Evolutionary conservation across 208 protist species (phyloP), one percentile per base, ranked within the genome.

Genomic region (Trypanosoma conorhini): DNA sequence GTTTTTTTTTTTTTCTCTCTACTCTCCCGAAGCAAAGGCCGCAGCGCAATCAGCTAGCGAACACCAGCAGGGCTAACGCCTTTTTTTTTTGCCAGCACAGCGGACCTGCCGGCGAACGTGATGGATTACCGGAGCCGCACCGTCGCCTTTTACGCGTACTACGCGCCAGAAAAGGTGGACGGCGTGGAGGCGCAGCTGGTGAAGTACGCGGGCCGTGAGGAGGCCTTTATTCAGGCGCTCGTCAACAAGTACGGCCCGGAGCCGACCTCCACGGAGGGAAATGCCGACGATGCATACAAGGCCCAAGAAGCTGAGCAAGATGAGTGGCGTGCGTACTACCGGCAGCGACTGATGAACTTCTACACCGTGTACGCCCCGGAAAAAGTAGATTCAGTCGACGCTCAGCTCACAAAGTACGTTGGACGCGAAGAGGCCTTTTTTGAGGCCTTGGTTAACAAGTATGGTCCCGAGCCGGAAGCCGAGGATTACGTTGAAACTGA

Each of bases 221-320:
- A 72, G 24, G 59, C 55, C 0, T 62, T 77, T 35, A 28, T 87
- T 28, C 22, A 26, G n/a, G 55, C 57, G 3, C 60, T 87, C 7
- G 52, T 82, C 22, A 50, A 56, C 13, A 76, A 75, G 62, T 82
- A 79, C 70, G 82, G 72, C 24, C 78, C 82, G 0, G 74, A 81
- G 31, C 76, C 76, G 19, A 12, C 5, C 12, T n/a, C 52, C 62
- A 38, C 4, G 19, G 35, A 58, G 4, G 35, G 15, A 8, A 40
- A 48, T 22, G 33, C 17, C 2, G 30, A 28, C 19, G 46, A 68
- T 13, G 33, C 58, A 3, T 44, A 52, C 15, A 63, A 13, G 7
- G 38, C 13, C 35, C 19, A n/a, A 28, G 35, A 62, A 19, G 19
- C 21, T 51, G 19, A 44, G 19, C 12, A 44, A 38, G 31, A 63